phyloP scores from a whole-genome alignment of 257 asterid genomes.

The Mitragyna speciosa region DNA sequence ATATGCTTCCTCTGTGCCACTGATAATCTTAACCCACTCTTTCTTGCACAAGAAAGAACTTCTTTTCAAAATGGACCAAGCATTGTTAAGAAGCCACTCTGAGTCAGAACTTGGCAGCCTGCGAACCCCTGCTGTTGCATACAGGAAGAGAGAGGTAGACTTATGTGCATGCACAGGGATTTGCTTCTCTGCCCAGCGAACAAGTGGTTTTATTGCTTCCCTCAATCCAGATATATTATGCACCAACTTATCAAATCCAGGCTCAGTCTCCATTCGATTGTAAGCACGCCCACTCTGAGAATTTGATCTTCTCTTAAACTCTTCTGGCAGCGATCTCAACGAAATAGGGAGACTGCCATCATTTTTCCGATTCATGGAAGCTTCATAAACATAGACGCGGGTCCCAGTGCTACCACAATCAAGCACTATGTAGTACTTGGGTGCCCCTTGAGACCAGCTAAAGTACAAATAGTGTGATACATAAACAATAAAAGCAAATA shows the following conservation, averaged over 20 bases:
- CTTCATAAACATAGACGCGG: slow-evolving; percentile 89
- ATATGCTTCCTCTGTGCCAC: slow-evolving; percentile 93
- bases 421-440: slow-evolving; percentile 78
- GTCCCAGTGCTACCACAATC: slow-evolving; percentile 99
- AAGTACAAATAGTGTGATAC: slow-evolving; percentile 47
- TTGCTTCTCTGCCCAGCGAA: slow-evolving; percentile 92
- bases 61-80: slow-evolving; percentile 71
- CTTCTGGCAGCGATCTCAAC: slow-evolving; percentile 77
- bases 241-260: slow-evolving; percentile 94
- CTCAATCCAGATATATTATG: slow-evolving; percentile 68
- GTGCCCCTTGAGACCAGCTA: slow-evolving; percentile 55
- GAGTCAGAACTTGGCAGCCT: slow-evolving; percentile 85
- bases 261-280: slow-evolving; percentile 97
- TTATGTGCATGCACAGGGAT: slow-evolving; percentile 74
- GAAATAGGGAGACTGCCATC: slow-evolving; percentile 67
- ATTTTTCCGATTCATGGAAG: slow-evolving; percentile 50
- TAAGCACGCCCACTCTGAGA: slow-evolving; percentile 79
- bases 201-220: slow-evolving; percentile 66
- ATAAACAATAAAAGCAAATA: slow-evolving; percentile 54
- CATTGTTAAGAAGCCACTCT: slow-evolving; percentile 86
- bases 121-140: slow-evolving; percentile 98
- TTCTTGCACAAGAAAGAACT: slow-evolving; percentile 77
- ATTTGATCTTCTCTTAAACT: slow-evolving; percentile 53
- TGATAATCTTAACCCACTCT: slow-evolving; percentile 88
- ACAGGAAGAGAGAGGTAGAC: slow-evolving; percentile 75